Base-by-base conservation (phyloP, 1,139 yeast species). In the Wickerhamomyces sp. region DNA sequence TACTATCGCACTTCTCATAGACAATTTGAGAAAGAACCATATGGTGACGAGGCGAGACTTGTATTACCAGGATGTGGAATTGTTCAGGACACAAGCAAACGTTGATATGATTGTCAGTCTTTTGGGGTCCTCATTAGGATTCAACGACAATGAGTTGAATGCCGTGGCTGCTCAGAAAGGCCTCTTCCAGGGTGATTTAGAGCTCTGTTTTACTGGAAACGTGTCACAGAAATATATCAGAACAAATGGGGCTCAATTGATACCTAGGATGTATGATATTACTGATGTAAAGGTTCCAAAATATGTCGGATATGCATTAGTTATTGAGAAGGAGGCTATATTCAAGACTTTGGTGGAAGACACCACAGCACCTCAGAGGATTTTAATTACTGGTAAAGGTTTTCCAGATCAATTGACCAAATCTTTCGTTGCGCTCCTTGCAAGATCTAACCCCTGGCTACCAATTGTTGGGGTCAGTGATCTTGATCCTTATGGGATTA, bases 401-500 rank as follows among this genome's bases (percentile, higher is more conserved):
- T 81, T 65, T 44, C 89, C 93, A 0, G 93, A 85, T 52, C 62
- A 72, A 33, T 66, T 78, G 37, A 82, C 85, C 16, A 76, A 79
- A 17, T 68, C 66, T 40, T 72, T 85, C 46, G 66, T 86, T 8
- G 68, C 66, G 19, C 60, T 68, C 39, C 64, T 80, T 41, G 55
- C 72, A 41, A 55, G 56, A 38, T 62, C 66, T 35, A 67, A 70
- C 50, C 80, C 70, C 0, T 57, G 51, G 55, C 69, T 52, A 41
- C 84, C 64, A 45, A 67, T 71, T 40, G 70, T 57, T 56, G 74
- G 67, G 4, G 40, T 68, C 20, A 66, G 76, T 35, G 72, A 72
- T 55, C 72, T 85, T 6, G 95, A 85, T 52, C 77, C 86, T 1
- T 75, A 78, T 55, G 95, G 95, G 0, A 51, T 82, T 8, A 67